phyloP scores from a whole-genome alignment of 163 green algal species.

The Dunaliella salina region DNA sequence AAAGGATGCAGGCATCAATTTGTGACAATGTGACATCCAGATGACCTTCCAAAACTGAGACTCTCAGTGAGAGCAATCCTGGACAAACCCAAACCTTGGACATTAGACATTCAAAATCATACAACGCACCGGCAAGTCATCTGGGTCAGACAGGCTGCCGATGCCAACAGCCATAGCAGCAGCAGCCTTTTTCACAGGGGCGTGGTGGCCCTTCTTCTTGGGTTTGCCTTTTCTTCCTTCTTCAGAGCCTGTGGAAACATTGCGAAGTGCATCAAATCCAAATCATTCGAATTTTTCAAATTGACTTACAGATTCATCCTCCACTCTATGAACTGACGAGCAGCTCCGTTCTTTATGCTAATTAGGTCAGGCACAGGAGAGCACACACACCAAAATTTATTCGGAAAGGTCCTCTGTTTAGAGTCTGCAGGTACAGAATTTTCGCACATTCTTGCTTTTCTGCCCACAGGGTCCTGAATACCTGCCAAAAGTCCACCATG shows the following conservation, averaged over 20 bases:
- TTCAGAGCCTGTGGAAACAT: conserved; percentile 6
- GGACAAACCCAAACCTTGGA: too few relatives aligned
- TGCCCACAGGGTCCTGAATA: neutral
- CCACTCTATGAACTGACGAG: neutral
- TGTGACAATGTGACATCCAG: too few relatives aligned
- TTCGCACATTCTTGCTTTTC: neutral
- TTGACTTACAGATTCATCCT: neutral
- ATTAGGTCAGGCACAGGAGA: neutral
- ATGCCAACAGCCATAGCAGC: conserved; percentile 85
- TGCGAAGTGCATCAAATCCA: neutral
- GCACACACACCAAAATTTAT: neutral
- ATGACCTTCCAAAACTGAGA: too few relatives aligned
- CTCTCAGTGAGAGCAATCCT: too few relatives aligned
- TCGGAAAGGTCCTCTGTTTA: neutral
- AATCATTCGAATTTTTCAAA: neutral
- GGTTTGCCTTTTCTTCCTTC: conserved; percentile 10
- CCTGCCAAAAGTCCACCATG: neutral
- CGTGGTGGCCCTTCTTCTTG: conserved; percentile 11
- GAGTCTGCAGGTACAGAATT: neutral
- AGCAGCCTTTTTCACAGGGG: conserved; percentile 65
- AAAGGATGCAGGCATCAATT: too few relatives aligned
- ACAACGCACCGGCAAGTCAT: conserved; percentile 53
- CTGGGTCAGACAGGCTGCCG: conserved; percentile 83
- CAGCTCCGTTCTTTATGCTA: neutral
- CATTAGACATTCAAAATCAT: neutral